Conservation (phyloP, 495 filamentous ascomycete genomes). For the Xylaria bambusicola region DNA sequence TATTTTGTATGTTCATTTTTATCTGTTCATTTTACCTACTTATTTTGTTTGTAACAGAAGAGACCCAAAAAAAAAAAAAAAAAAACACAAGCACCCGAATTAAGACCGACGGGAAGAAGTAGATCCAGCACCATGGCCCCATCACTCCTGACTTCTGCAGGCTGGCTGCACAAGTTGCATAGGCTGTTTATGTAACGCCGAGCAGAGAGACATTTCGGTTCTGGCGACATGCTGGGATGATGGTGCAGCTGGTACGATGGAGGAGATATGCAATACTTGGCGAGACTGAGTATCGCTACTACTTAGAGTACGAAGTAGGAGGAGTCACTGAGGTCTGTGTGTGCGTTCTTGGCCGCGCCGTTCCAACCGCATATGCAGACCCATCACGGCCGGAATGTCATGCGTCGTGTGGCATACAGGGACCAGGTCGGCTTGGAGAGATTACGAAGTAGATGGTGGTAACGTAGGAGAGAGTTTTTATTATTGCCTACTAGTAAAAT, state of each 20-base stretch:
- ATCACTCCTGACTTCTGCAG: no score
- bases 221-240: background rate
- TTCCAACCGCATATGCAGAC: constrained; percentile 16
- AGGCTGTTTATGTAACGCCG: constrained; percentile 17
- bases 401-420: constrained; percentile 12
- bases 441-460: background rate
- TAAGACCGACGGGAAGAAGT: constrained; percentile 15
- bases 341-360: background rate
- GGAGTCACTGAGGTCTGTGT: no score
- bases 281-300: background rate
- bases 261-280: background rate
- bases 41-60: no score
- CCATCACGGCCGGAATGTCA: constrained; percentile 12
- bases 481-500: no score
- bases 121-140: background rate
- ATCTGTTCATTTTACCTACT: no score
- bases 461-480: background rate
- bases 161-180: no score
- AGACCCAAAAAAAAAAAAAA: no score
- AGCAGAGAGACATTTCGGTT: background rate
- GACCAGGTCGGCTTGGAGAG: background rate
- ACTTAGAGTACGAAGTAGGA: no score
- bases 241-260: constrained; percentile 7
- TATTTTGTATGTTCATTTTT: no score
- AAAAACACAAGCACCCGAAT: constrained; percentile 15